Conservation (phyloP, 2,329 filamentous ascomycete genomes). For the Penicillium sp. region DNA sequence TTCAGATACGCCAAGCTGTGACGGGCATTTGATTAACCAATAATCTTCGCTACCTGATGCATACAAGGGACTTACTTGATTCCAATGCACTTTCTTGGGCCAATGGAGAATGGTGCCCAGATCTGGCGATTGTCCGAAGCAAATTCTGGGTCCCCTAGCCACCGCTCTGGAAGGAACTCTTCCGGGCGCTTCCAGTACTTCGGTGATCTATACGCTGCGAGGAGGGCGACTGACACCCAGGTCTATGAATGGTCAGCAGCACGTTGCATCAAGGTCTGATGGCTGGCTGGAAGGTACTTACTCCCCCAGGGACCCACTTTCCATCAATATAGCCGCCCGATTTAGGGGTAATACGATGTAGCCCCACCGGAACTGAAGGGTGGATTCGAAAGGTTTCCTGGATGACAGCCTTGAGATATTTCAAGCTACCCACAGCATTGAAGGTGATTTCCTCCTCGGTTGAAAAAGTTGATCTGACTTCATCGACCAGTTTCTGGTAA, state of each 20-base stretch:
- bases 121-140: conserved; percentile 6
- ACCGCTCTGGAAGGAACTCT: conserved; percentile 10
- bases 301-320: conserved; percentile 4
- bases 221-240: conserved; percentile 10
- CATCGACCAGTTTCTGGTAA: conserved; percentile 1
- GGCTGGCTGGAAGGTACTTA: neutral
- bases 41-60: neutral
- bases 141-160: conserved; percentile 7
- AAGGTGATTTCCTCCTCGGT: conserved; percentile 8
- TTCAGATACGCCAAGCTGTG: neutral
- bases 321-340: neutral
- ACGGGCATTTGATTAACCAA: neutral
- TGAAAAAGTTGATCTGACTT: neutral
- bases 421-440: neutral
- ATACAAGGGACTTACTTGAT: neutral
- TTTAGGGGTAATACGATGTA: conserved; percentile 3
- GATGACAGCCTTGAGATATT: conserved; percentile 5
- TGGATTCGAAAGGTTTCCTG: conserved; percentile 8
- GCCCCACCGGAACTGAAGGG: conserved; percentile 1
- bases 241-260: conserved; percentile 1
- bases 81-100: conserved; percentile 10
- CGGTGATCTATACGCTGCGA: conserved; percentile 4
- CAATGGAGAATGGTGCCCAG: conserved; percentile 11
- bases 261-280: neutral
- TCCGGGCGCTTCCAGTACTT: conserved; percentile 4